Evolutionary conservation across 2,329 filamentous ascomycete species (phyloP).

Genomic region (Cladobotryum protrusum): DNA sequence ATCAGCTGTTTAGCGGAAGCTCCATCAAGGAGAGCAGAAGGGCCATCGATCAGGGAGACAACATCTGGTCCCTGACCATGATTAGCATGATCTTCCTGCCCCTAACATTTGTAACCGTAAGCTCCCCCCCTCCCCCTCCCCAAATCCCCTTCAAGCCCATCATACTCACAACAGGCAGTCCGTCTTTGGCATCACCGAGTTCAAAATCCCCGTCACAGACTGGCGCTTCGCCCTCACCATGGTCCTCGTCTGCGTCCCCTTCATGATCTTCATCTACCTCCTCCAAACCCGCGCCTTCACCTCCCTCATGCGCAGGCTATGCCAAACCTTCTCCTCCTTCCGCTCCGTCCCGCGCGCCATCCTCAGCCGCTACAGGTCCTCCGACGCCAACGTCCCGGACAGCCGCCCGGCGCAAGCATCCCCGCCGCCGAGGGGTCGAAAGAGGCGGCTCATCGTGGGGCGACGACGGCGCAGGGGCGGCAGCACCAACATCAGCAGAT

Average conservation of each 20-base stretch:
- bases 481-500: not conserved
- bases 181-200: conserved; percentile 49
- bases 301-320: conserved; percentile 17
- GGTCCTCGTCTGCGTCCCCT: conserved; percentile 53
- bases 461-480: conserved; percentile 5
- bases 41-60: conserved; percentile 58
- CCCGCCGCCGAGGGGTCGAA: conserved; percentile 11
- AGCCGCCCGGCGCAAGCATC: not conserved
- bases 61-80: conserved; percentile 54
- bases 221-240: conserved; percentile 52
- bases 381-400: conserved; percentile 1
- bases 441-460: conserved; percentile 14
- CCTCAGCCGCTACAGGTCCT: not conserved
- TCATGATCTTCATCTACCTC: conserved; percentile 41
- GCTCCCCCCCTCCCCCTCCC: conserved; percentile 11
- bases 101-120: conserved; percentile 52
- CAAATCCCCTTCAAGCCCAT: not conserved
- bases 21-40: conserved; percentile 54
- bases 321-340: not conserved
- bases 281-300: conserved; percentile 38
- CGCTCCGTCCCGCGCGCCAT: not conserved
- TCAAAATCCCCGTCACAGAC: conserved; percentile 35
- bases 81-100: conserved; percentile 57
- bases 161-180: conserved; percentile 24
- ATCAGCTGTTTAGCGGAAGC: conserved; percentile 59